These are phyloP conservation scores for Rhizopus stolonifer DNA, from an alignment of 371 early-diverging fungal genomes.

Conservation along the genomic window DNA sequence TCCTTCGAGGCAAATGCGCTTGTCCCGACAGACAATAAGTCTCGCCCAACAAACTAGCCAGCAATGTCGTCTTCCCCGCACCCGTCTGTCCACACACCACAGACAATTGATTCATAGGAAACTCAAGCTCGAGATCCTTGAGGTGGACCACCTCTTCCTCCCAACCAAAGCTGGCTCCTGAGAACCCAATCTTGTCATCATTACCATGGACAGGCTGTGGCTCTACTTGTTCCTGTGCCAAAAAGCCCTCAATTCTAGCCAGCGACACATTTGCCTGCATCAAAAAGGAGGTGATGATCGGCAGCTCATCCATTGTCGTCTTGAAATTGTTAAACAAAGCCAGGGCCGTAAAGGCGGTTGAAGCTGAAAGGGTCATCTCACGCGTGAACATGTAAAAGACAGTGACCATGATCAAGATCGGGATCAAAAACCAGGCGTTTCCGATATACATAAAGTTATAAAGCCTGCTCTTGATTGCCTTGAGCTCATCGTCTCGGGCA, in stretches of 20 bases:
- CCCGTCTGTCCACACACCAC: slow-evolving; percentile 81
- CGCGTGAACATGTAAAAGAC: slow-evolving; percentile 58
- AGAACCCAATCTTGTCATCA: slow-evolving; percentile 43
- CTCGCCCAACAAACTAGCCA: slow-evolving; percentile 68
- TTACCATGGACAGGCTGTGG: slow-evolving; percentile 6
- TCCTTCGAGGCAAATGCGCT: slow-evolving; percentile 46
- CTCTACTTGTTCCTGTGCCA: slow-evolving; percentile 71
- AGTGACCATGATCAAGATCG: slow-evolving; percentile 38
- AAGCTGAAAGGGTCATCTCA: slow-evolving; percentile 56
- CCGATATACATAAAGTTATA: slow-evolving; percentile 45
- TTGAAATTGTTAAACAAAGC: slow-evolving; percentile 65
- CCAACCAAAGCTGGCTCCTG: slow-evolving; percentile 54
- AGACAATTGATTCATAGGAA: slow-evolving; percentile 66
- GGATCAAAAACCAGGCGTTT: slow-evolving; percentile 43
- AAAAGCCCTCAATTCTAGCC: slow-evolving; percentile 64
- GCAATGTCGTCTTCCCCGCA: slow-evolving; percentile 75
- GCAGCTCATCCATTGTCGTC: slow-evolving; percentile 71
- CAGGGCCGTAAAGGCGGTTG: slow-evolving; percentile 64
- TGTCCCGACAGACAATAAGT: slow-evolving; percentile 44
- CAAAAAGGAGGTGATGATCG: slow-evolving; percentile 61
- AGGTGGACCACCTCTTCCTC: slow-evolving; percentile 43
- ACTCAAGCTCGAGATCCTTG: slow-evolving; percentile 54
- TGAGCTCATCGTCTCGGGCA: slow-evolving; percentile 52
- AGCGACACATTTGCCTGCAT: slow-evolving; percentile 75
- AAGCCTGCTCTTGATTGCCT: slow-evolving; percentile 42